phyloP scores from a whole-genome alignment of 768 basidiomycete genomes.

The Macrolepiota albuminosa region DNA sequence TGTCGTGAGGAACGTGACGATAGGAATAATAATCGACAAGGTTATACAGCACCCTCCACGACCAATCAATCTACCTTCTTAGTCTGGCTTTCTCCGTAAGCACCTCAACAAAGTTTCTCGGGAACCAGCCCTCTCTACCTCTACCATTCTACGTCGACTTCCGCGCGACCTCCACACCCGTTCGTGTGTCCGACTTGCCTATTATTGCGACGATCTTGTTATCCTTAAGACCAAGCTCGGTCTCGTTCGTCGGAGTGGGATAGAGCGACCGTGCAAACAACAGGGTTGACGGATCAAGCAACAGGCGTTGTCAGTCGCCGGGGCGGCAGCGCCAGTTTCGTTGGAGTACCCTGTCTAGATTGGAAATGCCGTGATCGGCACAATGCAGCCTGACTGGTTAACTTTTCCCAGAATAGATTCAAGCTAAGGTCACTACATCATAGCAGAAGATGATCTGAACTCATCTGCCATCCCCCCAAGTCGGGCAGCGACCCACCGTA shows the following conservation, averaged over 20 bases:
- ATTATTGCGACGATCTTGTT: slow-evolving; percentile 94
- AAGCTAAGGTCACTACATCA: neutral
- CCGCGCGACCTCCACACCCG: slow-evolving; percentile 59
- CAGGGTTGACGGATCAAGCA: slow-evolving; percentile 70
- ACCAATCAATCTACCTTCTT: slow-evolving; percentile 19
- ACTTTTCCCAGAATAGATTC: neutral
- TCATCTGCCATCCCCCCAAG: slow-evolving; percentile 9
- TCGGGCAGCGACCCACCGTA: slow-evolving; percentile 18
- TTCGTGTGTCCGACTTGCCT: slow-evolving; percentile 68
- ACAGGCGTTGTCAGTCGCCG: too few relatives aligned
- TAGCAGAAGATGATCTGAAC: neutral
- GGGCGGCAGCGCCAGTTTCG: too few relatives aligned
- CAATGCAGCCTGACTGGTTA: neutral
- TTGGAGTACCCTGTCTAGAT: neutral
- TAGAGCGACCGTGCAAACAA: slow-evolving; percentile 83
- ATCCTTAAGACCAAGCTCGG: slow-evolving; percentile 80
- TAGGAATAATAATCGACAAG: neutral
- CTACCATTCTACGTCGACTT: slow-evolving; percentile 86
- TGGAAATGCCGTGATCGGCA: neutral
- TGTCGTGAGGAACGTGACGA: neutral
- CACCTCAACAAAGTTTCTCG: slow-evolving; percentile 80
- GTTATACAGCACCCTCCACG: neutral
- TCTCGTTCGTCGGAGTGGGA: slow-evolving; percentile 61
- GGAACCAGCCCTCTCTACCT: slow-evolving; percentile 96
- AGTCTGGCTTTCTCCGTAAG: slow-evolving; percentile 36